phyloP scores from a whole-genome alignment of 2,329 filamentous ascomycete genomes.

The Annulohypoxylon truncatum region DNA sequence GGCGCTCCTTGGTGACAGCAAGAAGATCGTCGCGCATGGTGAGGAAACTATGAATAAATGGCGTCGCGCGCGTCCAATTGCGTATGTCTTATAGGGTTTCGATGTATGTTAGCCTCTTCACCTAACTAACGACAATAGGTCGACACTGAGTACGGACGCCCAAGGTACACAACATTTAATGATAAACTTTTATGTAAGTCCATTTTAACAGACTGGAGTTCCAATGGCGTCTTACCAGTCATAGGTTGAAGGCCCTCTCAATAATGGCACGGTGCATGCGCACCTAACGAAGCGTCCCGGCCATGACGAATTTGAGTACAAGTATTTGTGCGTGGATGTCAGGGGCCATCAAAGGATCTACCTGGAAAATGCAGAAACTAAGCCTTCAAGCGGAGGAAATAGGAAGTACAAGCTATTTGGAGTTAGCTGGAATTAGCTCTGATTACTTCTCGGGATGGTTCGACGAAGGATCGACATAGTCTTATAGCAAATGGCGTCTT shows the following conservation, averaged over 20 bases:
- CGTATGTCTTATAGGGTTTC: constrained; percentile 55
- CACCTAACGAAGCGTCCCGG: constrained; percentile 79
- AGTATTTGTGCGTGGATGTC: constrained; percentile 83
- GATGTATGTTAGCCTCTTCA: neutral
- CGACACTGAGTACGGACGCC: constrained; percentile 74
- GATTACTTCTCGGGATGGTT: neutral
- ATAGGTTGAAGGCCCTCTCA: constrained; percentile 80
- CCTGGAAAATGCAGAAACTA: constrained; percentile 69
- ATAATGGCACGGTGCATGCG: constrained; percentile 77
- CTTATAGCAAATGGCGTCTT: neutral
- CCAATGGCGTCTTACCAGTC: constrained; percentile 41
- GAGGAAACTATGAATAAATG: constrained; percentile 85
- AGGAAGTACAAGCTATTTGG: constrained; percentile 69
- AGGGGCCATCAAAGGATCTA: constrained; percentile 75
- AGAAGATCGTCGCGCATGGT: constrained; percentile 83
- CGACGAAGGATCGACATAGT: neutral
- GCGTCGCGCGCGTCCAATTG: constrained; percentile 73
- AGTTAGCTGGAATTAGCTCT: constrained; percentile 64
- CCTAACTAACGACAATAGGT: constrained; percentile 60
- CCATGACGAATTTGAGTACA: constrained; percentile 78
- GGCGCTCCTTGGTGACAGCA: constrained; percentile 78
- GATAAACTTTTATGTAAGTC: constrained; percentile 84
- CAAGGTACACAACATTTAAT: constrained; percentile 82
- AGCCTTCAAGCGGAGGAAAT: constrained; percentile 50
- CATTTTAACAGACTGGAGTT: neutral